These are phyloP conservation scores for Acanthamoeba triangularis DNA, from an alignment of 208 protist genomes.

Conservation along the genomic window DNA sequence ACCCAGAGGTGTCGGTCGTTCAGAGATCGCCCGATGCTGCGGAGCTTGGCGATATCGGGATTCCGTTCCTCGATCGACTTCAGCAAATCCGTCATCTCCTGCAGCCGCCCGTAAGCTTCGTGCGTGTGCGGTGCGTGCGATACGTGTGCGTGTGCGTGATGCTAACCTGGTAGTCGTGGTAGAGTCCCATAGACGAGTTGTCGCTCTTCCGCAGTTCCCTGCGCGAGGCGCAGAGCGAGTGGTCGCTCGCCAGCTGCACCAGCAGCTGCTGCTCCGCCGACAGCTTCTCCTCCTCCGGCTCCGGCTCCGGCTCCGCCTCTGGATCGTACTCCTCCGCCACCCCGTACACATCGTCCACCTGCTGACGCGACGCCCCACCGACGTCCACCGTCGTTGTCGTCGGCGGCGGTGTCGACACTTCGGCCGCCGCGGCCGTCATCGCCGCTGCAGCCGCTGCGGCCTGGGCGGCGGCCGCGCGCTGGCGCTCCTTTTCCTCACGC, in stretches of 20 bases:
- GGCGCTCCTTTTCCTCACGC: not conserved
- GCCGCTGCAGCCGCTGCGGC: not conserved
- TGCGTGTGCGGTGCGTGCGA: no score
- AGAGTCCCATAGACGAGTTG: slow-evolving; percentile 68
- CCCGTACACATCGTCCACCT: not conserved
- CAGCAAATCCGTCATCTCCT: slow-evolving; percentile 60
- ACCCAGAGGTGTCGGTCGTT: slow-evolving; percentile 74
- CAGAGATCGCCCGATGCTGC: slow-evolving; percentile 21
- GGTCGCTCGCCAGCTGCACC: slow-evolving; percentile 4
- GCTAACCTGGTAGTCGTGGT: slow-evolving; percentile 1
- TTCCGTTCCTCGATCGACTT: not conserved
- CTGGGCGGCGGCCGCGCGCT: not conserved
- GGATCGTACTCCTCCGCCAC: not conserved
- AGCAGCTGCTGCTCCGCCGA: slow-evolving; percentile 23
- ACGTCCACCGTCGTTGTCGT: not conserved
- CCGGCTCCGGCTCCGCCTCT: not conserved
- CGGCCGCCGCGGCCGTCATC: not conserved
- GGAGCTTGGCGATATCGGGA: slow-evolving; percentile 60
- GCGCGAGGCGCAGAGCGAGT: slow-evolving; percentile 10
- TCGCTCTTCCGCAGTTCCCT: slow-evolving; percentile 42
- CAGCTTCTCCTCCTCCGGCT: not conserved
- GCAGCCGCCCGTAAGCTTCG: not conserved
- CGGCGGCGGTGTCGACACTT: not conserved
- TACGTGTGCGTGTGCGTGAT: not conserved
- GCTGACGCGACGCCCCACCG: not conserved